Base-by-base conservation (phyloP, 2,329 filamentous ascomycete genomes). In the Penicillium thymicola region DNA sequence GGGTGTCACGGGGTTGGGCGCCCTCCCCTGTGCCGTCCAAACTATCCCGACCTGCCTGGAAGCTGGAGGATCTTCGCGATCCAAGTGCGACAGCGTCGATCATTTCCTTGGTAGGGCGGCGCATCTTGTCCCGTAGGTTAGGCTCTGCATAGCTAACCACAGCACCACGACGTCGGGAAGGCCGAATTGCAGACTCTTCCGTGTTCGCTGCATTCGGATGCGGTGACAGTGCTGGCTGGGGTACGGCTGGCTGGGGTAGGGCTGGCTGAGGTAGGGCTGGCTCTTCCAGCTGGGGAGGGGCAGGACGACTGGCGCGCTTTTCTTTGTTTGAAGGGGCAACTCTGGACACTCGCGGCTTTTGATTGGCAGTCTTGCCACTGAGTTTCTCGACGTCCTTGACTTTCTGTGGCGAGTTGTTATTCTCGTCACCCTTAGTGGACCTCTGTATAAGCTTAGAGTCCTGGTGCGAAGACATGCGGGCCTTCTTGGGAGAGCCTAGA, bases 91-190 rank as follows among this genome's bases (percentile, higher is more conserved):
- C 89, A 1, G 89, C 89, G 70, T 92, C 89, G 36, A 88, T 83
- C 10, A 92, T 74, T 61, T 90, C 85, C 68, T 90, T 90, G 1
- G 87, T 89, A 23, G 90, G 89, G 57, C 90, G 83, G 57, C 90
- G 83, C 89, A 94, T 92, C 76, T 94, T 94, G 68, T 87, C 88
- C 59, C 88, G 82, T 41, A 94, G 78, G 66, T 89, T 93, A 1
- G 90, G 90, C 71, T 93, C 89, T 11, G 89, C 88, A 71, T 94
- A 94, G 76, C 89, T 93, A 59, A 94, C 83, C 48, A 85, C 81
- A 11, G 84, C 77, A 65, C 88, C 81, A 46, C 85, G 84, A 61
- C 90, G 83, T 62, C 90, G 80, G 64, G 86, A 88, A 23, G 84
- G 83, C 43, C 90, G 82, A 28, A 37, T 42, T 13, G 30, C 54